Conservation (phyloP, 805 yeast species). For the Sporopachydermia quercuum region DNA sequence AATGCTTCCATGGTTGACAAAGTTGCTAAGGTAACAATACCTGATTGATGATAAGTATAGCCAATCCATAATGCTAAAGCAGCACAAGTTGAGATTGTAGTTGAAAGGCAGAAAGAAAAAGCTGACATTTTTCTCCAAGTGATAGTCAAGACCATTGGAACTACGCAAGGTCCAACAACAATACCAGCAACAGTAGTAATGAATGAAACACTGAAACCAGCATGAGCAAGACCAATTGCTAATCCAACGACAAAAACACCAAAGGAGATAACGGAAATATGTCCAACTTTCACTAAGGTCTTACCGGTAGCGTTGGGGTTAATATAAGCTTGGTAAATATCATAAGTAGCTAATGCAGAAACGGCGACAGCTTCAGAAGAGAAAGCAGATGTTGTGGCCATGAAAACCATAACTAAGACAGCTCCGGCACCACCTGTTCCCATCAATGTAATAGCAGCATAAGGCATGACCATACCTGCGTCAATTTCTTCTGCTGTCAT, state of each 20-base stretch:
- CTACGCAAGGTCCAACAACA: slow-evolving; percentile 65
- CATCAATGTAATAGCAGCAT: slow-evolving; percentile 69
- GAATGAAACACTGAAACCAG: slow-evolving; percentile 76
- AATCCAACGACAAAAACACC: slow-evolving; percentile 64
- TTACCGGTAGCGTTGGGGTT: slow-evolving; percentile 70
- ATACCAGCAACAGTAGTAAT: slow-evolving; percentile 82
- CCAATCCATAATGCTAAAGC: slow-evolving; percentile 59
- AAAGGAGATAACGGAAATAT: slow-evolving; percentile 45
- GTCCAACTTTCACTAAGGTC: slow-evolving; percentile 54
- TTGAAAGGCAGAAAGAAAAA: slow-evolving; percentile 59
- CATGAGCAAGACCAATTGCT: slow-evolving; percentile 69
- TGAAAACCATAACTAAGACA: slow-evolving; percentile 61
- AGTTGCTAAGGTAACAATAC: slow-evolving; percentile 14
- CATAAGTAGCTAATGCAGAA: slow-evolving; percentile 75
- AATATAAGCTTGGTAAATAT: slow-evolving; percentile 67
- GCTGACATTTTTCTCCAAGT: slow-evolving; percentile 50
- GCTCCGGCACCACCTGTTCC: slow-evolving; percentile 87
- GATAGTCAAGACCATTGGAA: slow-evolving; percentile 55
- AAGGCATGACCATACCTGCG: slow-evolving; percentile 57
- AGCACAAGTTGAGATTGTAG: slow-evolving; percentile 59
- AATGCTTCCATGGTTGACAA: slow-evolving; percentile 37
- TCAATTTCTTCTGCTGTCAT: slow-evolving; percentile 55
- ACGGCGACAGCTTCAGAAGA: slow-evolving; percentile 85
- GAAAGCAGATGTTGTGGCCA: slow-evolving; percentile 89
- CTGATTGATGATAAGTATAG: slow-evolving; percentile 20